These are phyloP conservation scores for Verticillium dahliae DNA, from an alignment of 2,329 filamentous ascomycete species.

Conservation along the genomic window DNA sequence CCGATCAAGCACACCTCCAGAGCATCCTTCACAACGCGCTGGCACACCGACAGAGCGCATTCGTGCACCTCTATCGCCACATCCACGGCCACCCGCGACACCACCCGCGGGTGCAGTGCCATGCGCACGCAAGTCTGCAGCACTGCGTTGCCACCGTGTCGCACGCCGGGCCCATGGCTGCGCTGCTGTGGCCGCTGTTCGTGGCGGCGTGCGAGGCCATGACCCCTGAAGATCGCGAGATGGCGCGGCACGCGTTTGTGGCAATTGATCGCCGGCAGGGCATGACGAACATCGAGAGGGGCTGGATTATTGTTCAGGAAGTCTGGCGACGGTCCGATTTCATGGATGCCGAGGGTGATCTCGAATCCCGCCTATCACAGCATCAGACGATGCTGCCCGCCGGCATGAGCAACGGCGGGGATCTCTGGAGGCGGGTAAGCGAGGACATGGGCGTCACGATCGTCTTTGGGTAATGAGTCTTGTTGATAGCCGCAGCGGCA, in stretches of 20 bases:
- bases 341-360: conserved; percentile 11
- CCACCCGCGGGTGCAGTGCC: conserved; percentile 45
- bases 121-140: conserved; percentile 40
- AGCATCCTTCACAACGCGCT: conserved; percentile 54
- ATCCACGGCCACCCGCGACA: conserved; percentile 40
- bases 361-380: not conserved
- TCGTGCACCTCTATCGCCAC: conserved; percentile 51
- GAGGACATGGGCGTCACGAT: conserved; percentile 52
- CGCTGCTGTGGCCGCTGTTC: conserved; percentile 59
- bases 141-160: conserved; percentile 50
- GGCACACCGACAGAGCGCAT: conserved; percentile 51
- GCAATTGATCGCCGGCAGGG: conserved; percentile 51
- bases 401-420: conserved; percentile 19
- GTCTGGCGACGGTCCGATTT: conserved; percentile 51
- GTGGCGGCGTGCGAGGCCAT: conserved; percentile 56
- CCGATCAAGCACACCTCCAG: conserved; percentile 37
- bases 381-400: not conserved
- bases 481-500: not conserved
- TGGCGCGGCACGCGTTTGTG: conserved; percentile 44
- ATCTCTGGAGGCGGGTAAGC: conserved; percentile 52
- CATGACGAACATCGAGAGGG: conserved; percentile 58
- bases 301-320: conserved; percentile 55
- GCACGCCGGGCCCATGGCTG: conserved; percentile 54
- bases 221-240: conserved; percentile 37
- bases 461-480: conserved; percentile 47